phyloP scores from a whole-genome alignment of 2,329 filamentous ascomycete species.

The Ascochyta rabiei region DNA sequence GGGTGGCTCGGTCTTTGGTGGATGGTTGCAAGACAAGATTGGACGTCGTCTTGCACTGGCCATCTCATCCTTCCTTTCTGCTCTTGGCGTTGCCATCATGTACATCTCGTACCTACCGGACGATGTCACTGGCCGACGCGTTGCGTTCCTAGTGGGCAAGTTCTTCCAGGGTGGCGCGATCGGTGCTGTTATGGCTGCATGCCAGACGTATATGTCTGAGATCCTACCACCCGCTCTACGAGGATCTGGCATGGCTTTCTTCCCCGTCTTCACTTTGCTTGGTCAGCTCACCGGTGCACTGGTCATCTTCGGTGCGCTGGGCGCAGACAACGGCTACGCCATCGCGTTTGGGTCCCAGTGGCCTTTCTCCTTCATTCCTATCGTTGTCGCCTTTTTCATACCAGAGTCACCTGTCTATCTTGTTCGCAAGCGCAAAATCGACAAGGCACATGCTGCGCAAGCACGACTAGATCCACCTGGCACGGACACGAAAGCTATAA shows the following conservation, averaged over 20 bases:
- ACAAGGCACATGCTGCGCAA: constrained; percentile 55
- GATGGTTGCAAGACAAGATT: constrained; percentile 35
- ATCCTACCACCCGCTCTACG: constrained; percentile 55
- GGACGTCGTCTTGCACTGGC: constrained; percentile 33
- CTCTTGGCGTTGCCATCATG: constrained; percentile 38
- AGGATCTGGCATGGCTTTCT: constrained; percentile 56
- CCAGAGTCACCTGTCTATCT: constrained; percentile 60
- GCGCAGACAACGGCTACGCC: constrained; percentile 44
- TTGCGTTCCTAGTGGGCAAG: constrained; percentile 53
- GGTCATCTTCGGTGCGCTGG: constrained; percentile 46
- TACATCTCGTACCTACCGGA: constrained; percentile 37
- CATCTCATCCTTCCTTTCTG: constrained; percentile 33
- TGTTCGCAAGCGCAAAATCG: constrained; percentile 50
- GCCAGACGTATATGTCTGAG: constrained; percentile 59
- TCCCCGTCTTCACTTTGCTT: constrained; percentile 57
- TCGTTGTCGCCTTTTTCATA: constrained; percentile 53
- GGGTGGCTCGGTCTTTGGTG: constrained; percentile 33
- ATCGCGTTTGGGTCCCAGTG: constrained; percentile 55
- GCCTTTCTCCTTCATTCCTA: constrained; percentile 52
- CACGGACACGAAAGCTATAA: constrained; percentile 37
- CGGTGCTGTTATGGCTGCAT: constrained; percentile 50
- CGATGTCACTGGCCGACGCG: constrained; percentile 31
- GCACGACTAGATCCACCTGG: constrained; percentile 55
- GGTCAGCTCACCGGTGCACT: constrained; percentile 55
- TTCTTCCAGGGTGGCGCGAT: constrained; percentile 55